A percentile compares a stretch with the other conserved stretches of the same genome.
These are phyloP conservation scores for Sporothrix schenckii DNA, from an alignment of 2,329 filamentous ascomycete genomes.

Conservation along the genomic window DNA sequence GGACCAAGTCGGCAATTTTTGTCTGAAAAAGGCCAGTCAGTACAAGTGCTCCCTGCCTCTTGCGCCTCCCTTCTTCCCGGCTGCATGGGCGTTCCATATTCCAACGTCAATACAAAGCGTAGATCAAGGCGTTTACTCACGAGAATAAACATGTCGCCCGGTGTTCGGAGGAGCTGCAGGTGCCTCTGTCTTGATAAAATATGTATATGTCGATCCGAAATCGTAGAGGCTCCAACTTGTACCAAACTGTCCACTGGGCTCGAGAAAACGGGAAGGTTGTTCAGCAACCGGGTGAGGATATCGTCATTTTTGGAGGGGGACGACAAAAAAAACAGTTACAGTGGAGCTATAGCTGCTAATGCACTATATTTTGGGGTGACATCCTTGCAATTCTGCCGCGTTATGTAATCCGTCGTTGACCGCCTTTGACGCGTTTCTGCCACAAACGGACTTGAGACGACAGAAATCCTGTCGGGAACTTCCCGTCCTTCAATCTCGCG, in stretches of 20 bases:
- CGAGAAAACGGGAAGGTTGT: not conserved
- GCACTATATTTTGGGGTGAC: slow-evolving; percentile 2
- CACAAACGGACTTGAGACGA: not conserved
- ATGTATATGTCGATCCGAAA: not conserved
- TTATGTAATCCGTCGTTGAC: not conserved
- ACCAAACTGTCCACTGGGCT: not conserved
- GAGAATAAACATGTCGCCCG: slow-evolving; percentile 54
- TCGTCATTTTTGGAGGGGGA: slow-evolving; percentile 28
- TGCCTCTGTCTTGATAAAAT: not conserved
- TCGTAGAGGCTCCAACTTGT: not conserved
- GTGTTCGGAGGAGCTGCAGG: not conserved
- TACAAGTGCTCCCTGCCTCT: not conserved
- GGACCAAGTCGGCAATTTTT: slow-evolving; percentile 90
- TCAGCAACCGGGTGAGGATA: not conserved
- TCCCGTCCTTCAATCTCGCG: not conserved
- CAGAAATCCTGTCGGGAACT: not conserved
- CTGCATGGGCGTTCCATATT: not conserved
- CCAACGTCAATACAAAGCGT: not conserved
- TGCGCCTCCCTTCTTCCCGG: not conserved
- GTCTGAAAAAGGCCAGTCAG: slow-evolving; percentile 59
- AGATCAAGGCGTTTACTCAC: slow-evolving; percentile 42
- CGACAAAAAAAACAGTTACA: slow-evolving; percentile 29
- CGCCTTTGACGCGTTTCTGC: slow-evolving; percentile 12
- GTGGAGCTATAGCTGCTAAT: slow-evolving; percentile 27
- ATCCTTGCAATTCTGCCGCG: not conserved